Conservation (phyloP, 352 stramenopile genomes). For the Paralagenidium karlingii region DNA sequence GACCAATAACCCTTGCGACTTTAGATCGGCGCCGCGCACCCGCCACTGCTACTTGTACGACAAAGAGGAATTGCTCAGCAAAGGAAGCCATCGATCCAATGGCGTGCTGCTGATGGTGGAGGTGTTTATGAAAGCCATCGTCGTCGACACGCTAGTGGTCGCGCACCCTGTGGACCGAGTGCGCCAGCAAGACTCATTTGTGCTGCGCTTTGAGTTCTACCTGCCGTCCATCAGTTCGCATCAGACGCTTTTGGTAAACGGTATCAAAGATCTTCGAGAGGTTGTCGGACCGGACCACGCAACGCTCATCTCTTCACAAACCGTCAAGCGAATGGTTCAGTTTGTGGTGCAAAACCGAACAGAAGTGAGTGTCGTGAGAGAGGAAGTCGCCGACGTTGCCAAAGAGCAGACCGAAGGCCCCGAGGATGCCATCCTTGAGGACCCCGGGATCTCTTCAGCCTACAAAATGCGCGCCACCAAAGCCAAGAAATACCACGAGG, state of each 20-base stretch:
- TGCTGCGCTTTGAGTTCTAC: constrained; percentile 40
- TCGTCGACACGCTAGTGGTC: constrained; percentile 14
- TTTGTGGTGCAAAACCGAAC: constrained; percentile 40
- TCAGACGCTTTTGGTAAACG: constrained; percentile 13
- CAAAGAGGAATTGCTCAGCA: constrained; percentile 38
- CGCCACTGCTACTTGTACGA: constrained; percentile 29
- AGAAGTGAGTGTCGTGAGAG: constrained; percentile 10
- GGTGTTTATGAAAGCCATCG: constrained; percentile 34
- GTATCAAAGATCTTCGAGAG: constrained; percentile 32
- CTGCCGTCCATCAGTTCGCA: constrained; percentile 27
- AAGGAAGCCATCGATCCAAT: constrained; percentile 39
- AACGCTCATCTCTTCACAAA: constrained; percentile 20
- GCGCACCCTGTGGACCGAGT: constrained; percentile 30
- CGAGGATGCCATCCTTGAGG: neutral
- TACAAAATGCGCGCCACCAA: too few relatives aligned
- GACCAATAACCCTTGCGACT: too few relatives aligned
- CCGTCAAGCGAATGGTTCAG: constrained; percentile 25
- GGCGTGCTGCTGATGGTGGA: constrained; percentile 38
- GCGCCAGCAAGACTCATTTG: constrained; percentile 34
- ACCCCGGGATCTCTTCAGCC: too few relatives aligned
- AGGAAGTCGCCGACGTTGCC: neutral
- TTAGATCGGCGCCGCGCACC: neutral
- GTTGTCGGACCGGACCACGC: constrained; percentile 43
- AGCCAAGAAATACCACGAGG: constrained; percentile 2
- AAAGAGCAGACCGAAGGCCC: neutral